Evolutionary conservation across 2,329 filamentous ascomycete species (phyloP).

Genomic region (Claviceps arundinis): DNA sequence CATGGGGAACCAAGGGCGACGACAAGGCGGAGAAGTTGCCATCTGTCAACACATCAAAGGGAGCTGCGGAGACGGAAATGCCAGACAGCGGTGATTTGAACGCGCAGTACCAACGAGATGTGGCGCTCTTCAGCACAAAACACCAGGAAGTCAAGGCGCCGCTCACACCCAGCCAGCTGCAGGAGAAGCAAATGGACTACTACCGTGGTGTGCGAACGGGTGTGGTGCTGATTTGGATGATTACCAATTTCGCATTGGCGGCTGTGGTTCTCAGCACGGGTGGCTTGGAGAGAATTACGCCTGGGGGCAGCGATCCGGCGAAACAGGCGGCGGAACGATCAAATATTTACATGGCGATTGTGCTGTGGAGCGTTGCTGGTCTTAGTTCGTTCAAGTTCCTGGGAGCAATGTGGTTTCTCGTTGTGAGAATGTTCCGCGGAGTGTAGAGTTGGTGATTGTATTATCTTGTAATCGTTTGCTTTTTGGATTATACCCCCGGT

Average conservation of each 20-base stretch:
- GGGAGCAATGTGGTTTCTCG: constrained; percentile 82
- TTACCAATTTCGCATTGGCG: constrained; percentile 80
- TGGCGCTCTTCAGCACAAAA: constrained; percentile 62
- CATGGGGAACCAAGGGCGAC: constrained; percentile 96
- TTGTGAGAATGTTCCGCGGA: constrained; percentile 73
- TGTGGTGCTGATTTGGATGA: constrained; percentile 92
- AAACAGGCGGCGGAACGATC: constrained; percentile 42
- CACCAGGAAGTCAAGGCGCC: constrained; percentile 56
- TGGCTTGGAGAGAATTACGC: constrained; percentile 57
- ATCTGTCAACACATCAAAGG: constrained; percentile 79
- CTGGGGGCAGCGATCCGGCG: constrained; percentile 22
- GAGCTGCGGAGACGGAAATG: constrained; percentile 82
- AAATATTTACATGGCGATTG: constrained; percentile 73
- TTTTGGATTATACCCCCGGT: constrained; percentile 10
- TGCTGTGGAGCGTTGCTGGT: constrained; percentile 79
- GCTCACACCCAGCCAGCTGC: constrained; percentile 38
- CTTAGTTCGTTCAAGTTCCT: constrained; percentile 77
- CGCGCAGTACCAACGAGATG: constrained; percentile 81
- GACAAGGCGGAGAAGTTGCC: constrained; percentile 88
- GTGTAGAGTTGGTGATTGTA: constrained; percentile 28
- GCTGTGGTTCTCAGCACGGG: constrained; percentile 79
- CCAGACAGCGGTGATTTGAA: constrained; percentile 93
- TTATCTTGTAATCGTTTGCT: neutral
- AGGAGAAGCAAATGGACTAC: constrained; percentile 92
- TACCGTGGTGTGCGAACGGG: constrained; percentile 91